A percentile compares a stretch with the other conserved stretches of the same genome.
These are phyloP conservation scores for Blastobotrys peoriensis DNA, from an alignment of 805 yeast genomes.

Conservation along the genomic window DNA sequence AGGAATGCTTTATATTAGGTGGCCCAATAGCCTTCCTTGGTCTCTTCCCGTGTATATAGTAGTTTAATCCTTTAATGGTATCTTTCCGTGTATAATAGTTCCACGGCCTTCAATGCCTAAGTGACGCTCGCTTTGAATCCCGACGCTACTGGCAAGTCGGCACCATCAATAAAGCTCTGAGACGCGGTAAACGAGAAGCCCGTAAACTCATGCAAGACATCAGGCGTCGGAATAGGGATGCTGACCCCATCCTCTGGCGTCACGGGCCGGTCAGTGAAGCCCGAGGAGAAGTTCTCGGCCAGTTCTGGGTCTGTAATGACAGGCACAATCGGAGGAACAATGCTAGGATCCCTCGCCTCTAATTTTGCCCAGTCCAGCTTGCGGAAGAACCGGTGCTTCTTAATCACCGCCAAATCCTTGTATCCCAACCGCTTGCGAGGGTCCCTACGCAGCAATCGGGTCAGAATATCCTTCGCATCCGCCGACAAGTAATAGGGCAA, in stretches of 20 bases:
- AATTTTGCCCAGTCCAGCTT: conserved; percentile 64
- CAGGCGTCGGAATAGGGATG: conserved; percentile 12
- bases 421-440: conserved; percentile 62
- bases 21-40: too few relatives aligned
- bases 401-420: conserved; percentile 46
- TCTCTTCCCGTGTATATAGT: too few relatives aligned
- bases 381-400: conserved; percentile 69
- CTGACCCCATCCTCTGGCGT: conserved; percentile 24
- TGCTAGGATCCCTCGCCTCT: conserved; percentile 40
- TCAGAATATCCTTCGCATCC: conserved; percentile 72
- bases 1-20: too few relatives aligned
- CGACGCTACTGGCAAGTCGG: not conserved
- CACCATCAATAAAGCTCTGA: conserved; percentile 30
- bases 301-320: conserved; percentile 70
- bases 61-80: too few relatives aligned
- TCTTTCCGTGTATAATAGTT: too few relatives aligned
- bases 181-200: conserved; percentile 37
- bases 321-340: conserved; percentile 77
- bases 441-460: conserved; percentile 60
- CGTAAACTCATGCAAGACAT: conserved; percentile 15
- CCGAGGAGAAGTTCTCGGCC: conserved; percentile 80
- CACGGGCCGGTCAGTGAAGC: conserved; percentile 61
- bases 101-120: too few relatives aligned
- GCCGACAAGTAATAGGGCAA: conserved; percentile 71
- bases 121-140: too few relatives aligned